Base-by-base conservation (phyloP, 2,329 filamentous ascomycete species). In the Botrytis squamosa region DNA sequence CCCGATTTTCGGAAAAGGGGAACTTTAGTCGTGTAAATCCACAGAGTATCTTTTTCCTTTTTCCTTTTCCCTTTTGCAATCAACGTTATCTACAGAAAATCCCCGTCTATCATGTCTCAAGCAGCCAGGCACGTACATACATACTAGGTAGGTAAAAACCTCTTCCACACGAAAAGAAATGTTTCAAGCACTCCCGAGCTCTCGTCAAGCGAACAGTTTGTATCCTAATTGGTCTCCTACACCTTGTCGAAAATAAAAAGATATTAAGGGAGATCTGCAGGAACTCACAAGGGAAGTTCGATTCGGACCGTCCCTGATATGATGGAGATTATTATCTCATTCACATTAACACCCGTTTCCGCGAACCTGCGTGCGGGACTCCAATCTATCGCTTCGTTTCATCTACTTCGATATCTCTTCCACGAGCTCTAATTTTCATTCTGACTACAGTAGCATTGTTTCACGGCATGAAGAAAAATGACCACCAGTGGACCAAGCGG, bases 241-340 rank as follows among this genome's bases (percentile, higher is more conserved):
- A 33, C 46, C 33, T 52, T 52, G 25, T 25, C 44, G 38, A 67
- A 29, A 29, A 57, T 18, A 7, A 25, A 52, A 38, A 67, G 33
- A 52, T 38, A 38, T n/a, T 52, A 52, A 57, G 42, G 33, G 36
- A 57, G 49, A 42, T 68, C 65, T 68, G 46, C 65, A 68, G 65
- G 65, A 55, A 68, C 65, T 40, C 46, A 55, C 12, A 25, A 52
- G 44, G 20, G 20, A 52, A 38, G 64, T 67, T 52, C 44, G 22
- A 68, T 68, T 40, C 65, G 65, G 49, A 68, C 65, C 36, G 46
- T 68, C 40, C 65, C 46, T 40, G 44, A 38, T 29, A 25, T 38
- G 33, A 67, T 67, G 25, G 44, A 29, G 64, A 68, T 68, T 68
- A 55, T 68, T 42, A 22, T 18, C 49, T 57, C 46, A 42, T 40